A percentile compares a stretch with the other conserved stretches of the same genome.
These are phyloP conservation scores for Coelastrella sp. DNA, from an alignment of 139 green algal species.

Conservation along the genomic window DNA sequence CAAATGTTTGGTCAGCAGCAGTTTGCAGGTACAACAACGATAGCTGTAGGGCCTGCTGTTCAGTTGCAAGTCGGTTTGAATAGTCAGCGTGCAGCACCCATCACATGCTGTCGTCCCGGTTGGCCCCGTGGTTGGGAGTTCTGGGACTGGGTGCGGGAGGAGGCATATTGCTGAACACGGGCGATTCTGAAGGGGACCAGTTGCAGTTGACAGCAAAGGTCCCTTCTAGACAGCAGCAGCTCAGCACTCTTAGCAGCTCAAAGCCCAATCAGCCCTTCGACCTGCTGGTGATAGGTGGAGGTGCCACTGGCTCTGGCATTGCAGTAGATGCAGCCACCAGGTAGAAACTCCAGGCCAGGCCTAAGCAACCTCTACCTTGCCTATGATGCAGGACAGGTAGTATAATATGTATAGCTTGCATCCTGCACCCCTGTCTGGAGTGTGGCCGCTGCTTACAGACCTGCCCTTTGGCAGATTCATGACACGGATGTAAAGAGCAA, in stretches of 20 bases:
- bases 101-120: not conserved
- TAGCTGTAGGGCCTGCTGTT: not conserved
- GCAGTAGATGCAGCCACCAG: conserved; percentile 92
- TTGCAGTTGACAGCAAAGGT: conserved; percentile 33
- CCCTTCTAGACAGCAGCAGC: conserved; percentile 62
- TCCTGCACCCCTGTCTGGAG: too few species aligned
- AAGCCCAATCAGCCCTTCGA: conserved; percentile 79
- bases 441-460: too few species aligned
- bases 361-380: too few species aligned
- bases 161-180: conserved; percentile 17
- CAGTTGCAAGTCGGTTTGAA: too few species aligned
- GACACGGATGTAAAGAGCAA: too few species aligned
- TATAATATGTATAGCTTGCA: too few species aligned
- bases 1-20: too few species aligned
- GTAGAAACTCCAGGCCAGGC: too few species aligned
- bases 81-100: not conserved
- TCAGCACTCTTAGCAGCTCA: conserved; percentile 50
- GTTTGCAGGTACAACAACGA: too few species aligned
- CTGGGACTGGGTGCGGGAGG: conserved; percentile 29
- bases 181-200: not conserved
- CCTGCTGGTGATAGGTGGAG: conserved; percentile 93
- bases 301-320: conserved; percentile 93
- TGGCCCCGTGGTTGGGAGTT: conserved; percentile 19
- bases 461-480: too few species aligned
- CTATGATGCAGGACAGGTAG: too few species aligned